Evolutionary conservation across 805 yeast species (phyloP), one percentile per base, ranked within the genome.

Genomic region (Pichia pseudocactophila): DNA sequence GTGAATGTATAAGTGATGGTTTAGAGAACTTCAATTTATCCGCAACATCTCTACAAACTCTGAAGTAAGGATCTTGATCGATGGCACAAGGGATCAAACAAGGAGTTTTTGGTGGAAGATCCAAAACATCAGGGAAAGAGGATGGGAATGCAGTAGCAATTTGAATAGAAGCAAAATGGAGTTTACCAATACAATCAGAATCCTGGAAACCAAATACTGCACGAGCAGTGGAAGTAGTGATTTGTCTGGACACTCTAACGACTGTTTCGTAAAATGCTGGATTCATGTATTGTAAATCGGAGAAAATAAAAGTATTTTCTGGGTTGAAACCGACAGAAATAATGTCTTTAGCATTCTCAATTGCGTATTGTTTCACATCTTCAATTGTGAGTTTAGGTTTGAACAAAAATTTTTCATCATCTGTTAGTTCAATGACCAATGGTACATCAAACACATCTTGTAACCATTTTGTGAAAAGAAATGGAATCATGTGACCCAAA

Each of bases 401-500:
- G 74, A 92, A 92, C 55, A 92, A 65, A 62, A 92, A 92, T 69
- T 92, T 92, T 64, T 92, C 98, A 63, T 92, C 98, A 62, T 92
- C 98, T 3, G 97, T 89, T 65, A 87, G 67, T 64, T 92, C 97
- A 53, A 92, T 79, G 31, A 92, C 94, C 49, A 92, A 71, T 17
- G 98, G 97, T 45, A 78, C 96, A 60, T 92, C 97, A 61, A 92
- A 92, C 2, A 90, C 97, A 36, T 90, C 97, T 64, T 92, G 98
- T 55, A 92, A 73, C 97, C 97, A 92, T 64, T 89, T 88, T 43
- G 98, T 92, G 70, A 92, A 92, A 27, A 83, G 64, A 59, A 92
- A 92, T 15, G 98, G 98, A 47, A 89, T 75, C 88, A 90, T 80
- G 64, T 92, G 98, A 41, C 98, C 98, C 67, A 92, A 71, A 62